These are phyloP conservation scores for Pleurotus cornucopiae DNA, from an alignment of 768 basidiomycete species.

Conservation along the genomic window DNA sequence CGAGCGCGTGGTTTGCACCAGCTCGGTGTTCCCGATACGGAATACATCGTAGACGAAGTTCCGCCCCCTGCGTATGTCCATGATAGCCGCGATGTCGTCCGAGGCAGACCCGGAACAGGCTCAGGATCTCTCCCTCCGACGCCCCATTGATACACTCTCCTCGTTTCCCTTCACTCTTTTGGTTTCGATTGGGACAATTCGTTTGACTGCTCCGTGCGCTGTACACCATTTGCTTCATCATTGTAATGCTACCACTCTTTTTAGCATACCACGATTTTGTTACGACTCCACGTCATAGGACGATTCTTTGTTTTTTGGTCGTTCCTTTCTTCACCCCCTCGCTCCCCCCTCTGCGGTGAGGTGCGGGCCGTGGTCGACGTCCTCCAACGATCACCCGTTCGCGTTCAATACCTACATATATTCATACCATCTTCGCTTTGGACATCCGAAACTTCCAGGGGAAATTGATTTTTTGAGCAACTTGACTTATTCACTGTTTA, in stretches of 20 bases:
- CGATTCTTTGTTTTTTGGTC: too few species aligned
- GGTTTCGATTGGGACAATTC: neutral
- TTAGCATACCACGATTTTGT: neutral
- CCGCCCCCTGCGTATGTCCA: slow-evolving; percentile 3
- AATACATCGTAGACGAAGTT: neutral
- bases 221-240: neutral
- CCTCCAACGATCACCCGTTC: too few species aligned
- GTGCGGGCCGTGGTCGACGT: too few species aligned
- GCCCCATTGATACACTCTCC: neutral
- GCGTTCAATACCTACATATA: too few species aligned
- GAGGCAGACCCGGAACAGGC: neutral
- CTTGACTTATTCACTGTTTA: too few species aligned
- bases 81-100: neutral
- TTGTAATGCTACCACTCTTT: neutral
- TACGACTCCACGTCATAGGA: neutral
- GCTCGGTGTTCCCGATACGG: neutral
- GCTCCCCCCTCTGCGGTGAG: too few species aligned
- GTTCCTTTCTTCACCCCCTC: too few species aligned
- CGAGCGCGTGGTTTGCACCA: neutral
- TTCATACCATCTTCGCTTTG: too few species aligned
- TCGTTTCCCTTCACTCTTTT: neutral
- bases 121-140: neutral
- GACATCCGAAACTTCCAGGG: too few species aligned
- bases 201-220: neutral
- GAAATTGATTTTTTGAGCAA: too few species aligned